Evolutionary conservation across 106 monocot species (phyloP).

Genomic region (Dioscorea dumetorum): DNA sequence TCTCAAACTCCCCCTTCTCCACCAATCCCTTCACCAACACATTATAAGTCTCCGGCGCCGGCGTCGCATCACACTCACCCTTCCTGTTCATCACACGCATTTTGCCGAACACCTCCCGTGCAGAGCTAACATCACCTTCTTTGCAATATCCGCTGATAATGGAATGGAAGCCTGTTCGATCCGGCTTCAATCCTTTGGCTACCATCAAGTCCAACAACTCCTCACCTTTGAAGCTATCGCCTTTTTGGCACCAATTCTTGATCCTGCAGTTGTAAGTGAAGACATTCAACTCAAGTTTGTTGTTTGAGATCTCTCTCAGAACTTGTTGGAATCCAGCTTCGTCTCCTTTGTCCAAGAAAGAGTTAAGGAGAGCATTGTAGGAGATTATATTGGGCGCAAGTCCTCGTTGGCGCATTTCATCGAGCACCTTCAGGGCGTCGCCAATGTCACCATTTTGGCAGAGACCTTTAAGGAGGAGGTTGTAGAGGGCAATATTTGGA

Average conservation of each 20-base stretch:
- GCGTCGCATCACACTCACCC: constrained; percentile 11
- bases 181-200: constrained; percentile 28
- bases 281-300: constrained; percentile 27
- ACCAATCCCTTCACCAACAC: constrained; percentile 43
- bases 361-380: constrained; percentile 47
- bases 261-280: constrained; percentile 55
- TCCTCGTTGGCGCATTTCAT: constrained; percentile 36
- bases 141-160: constrained; percentile 52
- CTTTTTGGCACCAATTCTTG: constrained; percentile 25
- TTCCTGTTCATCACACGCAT: constrained; percentile 41
- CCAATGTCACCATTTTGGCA: constrained; percentile 16
- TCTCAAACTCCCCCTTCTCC: constrained; percentile 36
- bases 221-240: constrained; percentile 37
- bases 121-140: constrained; percentile 37
- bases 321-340: constrained; percentile 28
- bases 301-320: constrained; percentile 29
- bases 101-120: constrained; percentile 1
- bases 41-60: constrained; percentile 40
- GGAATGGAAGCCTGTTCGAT: constrained; percentile 35
- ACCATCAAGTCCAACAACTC: constrained; percentile 64
- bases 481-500: constrained; percentile 37
- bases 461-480: constrained; percentile 34
- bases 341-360: constrained; percentile 40
- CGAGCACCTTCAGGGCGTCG: constrained; percentile 38
- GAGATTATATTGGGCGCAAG: constrained; percentile 39